Percentiles rank a stretch among this genome's conserved stretches.
phyloP scores from a whole-genome alignment of 768 basidiomycete species.

The Leccinum ochraceum region DNA sequence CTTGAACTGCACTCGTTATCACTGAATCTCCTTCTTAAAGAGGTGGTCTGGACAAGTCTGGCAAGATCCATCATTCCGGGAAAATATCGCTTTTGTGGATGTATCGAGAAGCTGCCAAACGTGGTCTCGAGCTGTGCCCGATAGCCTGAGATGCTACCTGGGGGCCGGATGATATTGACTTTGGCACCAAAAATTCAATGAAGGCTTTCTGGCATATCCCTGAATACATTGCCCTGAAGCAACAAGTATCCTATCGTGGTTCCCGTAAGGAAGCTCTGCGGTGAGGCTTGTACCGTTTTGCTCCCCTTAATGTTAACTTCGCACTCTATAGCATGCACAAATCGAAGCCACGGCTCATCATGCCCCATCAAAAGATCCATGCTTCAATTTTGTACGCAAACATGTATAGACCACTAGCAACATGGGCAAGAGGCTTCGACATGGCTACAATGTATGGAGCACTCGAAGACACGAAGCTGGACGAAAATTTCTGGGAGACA shows the following conservation, averaged over 20 bases:
- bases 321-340: conserved; percentile 5
- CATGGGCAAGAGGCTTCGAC: background rate
- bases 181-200: conserved; percentile 17
- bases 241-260: conserved; percentile 3
- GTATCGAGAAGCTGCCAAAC: background rate
- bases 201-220: background rate
- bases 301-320: background rate
- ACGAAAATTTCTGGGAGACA: conserved; percentile 11
- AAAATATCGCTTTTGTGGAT: background rate
- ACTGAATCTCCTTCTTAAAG: background rate
- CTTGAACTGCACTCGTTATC: too few species aligned
- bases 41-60: conserved; percentile 14
- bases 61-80: background rate
- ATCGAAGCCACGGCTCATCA: conserved; percentile 13
- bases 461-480: background rate
- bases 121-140: conserved; percentile 11
- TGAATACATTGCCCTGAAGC: conserved; percentile 15
- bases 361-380: background rate
- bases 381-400: background rate
- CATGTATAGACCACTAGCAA: background rate
- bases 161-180: conserved; percentile 18
- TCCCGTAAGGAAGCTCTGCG: conserved; percentile 6
- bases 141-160: conserved; percentile 18
- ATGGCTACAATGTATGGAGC: background rate
- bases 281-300: background rate